These are phyloP conservation scores for Diaporthe longicolla DNA, from an alignment of 2,329 filamentous ascomycete species.

Conservation along the genomic window DNA sequence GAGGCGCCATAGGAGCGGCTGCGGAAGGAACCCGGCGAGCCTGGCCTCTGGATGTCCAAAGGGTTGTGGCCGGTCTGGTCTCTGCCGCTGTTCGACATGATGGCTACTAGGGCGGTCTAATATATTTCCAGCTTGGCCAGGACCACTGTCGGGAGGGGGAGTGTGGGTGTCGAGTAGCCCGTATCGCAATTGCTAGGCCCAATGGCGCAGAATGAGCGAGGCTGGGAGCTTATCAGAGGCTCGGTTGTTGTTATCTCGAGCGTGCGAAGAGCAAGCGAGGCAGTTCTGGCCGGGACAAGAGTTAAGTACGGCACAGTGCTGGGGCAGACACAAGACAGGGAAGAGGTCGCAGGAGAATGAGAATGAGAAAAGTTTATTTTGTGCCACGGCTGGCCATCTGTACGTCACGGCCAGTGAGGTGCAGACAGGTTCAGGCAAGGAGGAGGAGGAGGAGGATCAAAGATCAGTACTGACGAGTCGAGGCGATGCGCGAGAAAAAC, in stretches of 20 bases:
- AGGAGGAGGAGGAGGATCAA: neutral
- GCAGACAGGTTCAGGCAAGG: conserved; percentile 5
- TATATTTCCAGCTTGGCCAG: conserved; percentile 1
- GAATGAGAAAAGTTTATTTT: conserved; percentile 7
- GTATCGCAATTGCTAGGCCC: conserved; percentile 22
- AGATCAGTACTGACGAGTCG: neutral
- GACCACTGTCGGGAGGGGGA: neutral
- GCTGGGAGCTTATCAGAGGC: conserved; percentile 36
- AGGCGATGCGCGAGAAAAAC: conserved; percentile 14
- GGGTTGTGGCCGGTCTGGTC: conserved; percentile 50
- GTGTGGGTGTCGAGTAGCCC: conserved; percentile 16
- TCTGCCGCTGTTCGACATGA: conserved; percentile 49
- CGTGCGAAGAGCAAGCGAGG: neutral
- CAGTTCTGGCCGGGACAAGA: conserved; percentile 17
- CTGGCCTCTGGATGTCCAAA: conserved; percentile 58
- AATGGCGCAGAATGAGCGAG: conserved; percentile 28
- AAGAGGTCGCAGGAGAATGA: neutral
- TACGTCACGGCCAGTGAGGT: conserved; percentile 35
- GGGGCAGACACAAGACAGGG: conserved; percentile 13
- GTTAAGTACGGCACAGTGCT: conserved; percentile 27
- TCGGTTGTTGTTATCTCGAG: conserved; percentile 17
- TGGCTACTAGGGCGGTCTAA: conserved; percentile 18
- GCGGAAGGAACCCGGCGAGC: conserved; percentile 62
- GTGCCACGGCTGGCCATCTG: conserved; percentile 5
- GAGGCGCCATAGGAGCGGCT: conserved; percentile 65